A percentile compares a stretch with the other conserved stretches of the same genome.
Conservation (phyloP, 2,329 filamentous ascomycete genomes). For the Metarhizium humberi region DNA sequence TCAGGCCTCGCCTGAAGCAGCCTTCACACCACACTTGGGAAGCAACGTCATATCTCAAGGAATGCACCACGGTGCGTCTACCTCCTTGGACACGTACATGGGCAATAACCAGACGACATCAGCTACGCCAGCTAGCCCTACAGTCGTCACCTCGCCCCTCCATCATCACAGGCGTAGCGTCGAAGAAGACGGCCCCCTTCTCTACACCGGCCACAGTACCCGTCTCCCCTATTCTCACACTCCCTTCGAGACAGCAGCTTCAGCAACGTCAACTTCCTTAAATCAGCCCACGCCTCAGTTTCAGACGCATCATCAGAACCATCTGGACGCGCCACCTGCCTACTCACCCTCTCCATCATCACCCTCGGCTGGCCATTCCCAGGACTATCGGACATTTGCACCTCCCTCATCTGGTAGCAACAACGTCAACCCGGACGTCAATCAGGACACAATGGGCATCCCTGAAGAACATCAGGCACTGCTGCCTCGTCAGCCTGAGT, state of each 20-base stretch:
- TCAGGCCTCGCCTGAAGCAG: slow-evolving; percentile 6
- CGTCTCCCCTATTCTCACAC: slow-evolving; percentile 1
- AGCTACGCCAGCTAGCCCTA: slow-evolving; percentile 1
- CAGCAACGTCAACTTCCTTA: neutral
- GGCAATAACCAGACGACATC: neutral
- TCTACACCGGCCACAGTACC: slow-evolving; percentile 1
- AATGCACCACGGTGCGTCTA: no score
- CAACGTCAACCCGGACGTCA: slow-evolving; percentile 2
- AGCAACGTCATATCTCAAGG: no score
- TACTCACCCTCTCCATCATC: slow-evolving; percentile 36
- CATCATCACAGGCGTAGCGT: slow-evolving; percentile 15
- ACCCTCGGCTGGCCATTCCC: slow-evolving; percentile 11
- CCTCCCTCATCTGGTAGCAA: slow-evolving; percentile 5
- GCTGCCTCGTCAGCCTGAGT: slow-evolving; percentile 34
- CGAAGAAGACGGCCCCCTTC: slow-evolving; percentile 12
- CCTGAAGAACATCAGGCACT: slow-evolving; percentile 33
- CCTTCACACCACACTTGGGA: neutral
- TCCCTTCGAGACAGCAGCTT: neutral
- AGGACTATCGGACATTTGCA: slow-evolving; percentile 35
- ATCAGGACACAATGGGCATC: slow-evolving; percentile 28
- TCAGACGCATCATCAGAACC: slow-evolving; percentile 11
- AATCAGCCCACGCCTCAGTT: neutral
- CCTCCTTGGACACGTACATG: neutral
- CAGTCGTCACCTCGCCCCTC: slow-evolving; percentile 5
- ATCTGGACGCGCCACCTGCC: slow-evolving; percentile 37